These are phyloP conservation scores for Epichloe gansuensis DNA, from an alignment of 2,329 filamentous ascomycete genomes.

Conservation along the genomic window DNA sequence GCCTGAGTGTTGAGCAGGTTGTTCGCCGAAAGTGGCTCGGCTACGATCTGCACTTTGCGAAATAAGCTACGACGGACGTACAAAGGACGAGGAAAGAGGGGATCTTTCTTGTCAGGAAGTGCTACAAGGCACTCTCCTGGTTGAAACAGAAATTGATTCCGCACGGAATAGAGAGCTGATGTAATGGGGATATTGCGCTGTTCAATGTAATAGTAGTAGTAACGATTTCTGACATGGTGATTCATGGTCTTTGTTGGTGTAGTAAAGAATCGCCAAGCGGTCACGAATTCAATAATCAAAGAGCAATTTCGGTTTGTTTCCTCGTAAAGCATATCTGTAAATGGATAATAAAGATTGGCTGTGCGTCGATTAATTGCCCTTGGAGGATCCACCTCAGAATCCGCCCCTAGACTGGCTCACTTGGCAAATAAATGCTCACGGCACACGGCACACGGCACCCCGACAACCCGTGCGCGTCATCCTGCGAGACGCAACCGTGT, in stretches of 20 bases:
- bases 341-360: neutral
- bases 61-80: slow-evolving; percentile 41
- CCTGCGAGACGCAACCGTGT: neutral
- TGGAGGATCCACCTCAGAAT: neutral
- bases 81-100: neutral
- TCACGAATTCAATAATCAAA: neutral
- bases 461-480: neutral
- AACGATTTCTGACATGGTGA: neutral
- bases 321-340: neutral
- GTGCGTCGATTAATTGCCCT: too few relatives aligned
- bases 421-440: too few relatives aligned
- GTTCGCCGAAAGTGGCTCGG: slow-evolving; percentile 85
- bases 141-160: too few relatives aligned
- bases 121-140: too few relatives aligned
- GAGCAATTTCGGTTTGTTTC: neutral
- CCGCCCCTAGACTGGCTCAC: neutral
- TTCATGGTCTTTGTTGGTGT: neutral
- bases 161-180: neutral
- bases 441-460: too few relatives aligned
- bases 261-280: neutral
- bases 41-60: slow-evolving; percentile 97
- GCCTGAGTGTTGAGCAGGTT: slow-evolving; percentile 67
- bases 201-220: neutral
- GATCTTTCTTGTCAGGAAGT: too few relatives aligned
- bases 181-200: neutral